Conservation (phyloP, 2,329 filamentous ascomycete species). For the Ophiostoma himal-ulmi region DNA sequence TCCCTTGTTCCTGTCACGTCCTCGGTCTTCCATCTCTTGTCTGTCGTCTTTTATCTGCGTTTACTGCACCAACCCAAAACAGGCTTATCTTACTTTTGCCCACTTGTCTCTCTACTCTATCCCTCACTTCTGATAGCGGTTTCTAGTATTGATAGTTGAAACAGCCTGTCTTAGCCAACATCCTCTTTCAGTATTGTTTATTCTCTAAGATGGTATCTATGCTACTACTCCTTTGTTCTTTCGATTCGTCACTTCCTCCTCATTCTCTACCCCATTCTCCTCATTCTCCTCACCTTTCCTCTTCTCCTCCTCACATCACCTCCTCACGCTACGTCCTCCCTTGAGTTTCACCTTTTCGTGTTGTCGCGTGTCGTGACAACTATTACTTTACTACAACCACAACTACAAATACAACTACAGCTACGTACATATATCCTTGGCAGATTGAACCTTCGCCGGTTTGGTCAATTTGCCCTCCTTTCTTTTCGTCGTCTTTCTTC, state of each 20-base stretch:
- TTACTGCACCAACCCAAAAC: background rate
- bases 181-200: no score
- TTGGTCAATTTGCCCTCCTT: slow-evolving; percentile 6
- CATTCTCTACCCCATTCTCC: background rate
- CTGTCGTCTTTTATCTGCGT: background rate
- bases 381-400: no score
- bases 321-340: background rate
- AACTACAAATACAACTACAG: no score
- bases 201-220: background rate
- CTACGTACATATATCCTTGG: no score
- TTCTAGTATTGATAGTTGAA: background rate
- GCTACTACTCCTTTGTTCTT: background rate
- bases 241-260: background rate
- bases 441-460: background rate
- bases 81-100: background rate
- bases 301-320: background rate
- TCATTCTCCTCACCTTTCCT: background rate
- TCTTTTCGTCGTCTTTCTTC: background rate
- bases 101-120: background rate
- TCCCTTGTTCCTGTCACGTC: background rate
- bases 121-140: background rate
- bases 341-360: background rate
- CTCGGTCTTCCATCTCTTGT: background rate
- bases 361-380: background rate
- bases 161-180: background rate